Evolutionary conservation across 2,329 filamentous ascomycete genomes (phyloP).

Genomic region (Colletotrichum liriopes): DNA sequence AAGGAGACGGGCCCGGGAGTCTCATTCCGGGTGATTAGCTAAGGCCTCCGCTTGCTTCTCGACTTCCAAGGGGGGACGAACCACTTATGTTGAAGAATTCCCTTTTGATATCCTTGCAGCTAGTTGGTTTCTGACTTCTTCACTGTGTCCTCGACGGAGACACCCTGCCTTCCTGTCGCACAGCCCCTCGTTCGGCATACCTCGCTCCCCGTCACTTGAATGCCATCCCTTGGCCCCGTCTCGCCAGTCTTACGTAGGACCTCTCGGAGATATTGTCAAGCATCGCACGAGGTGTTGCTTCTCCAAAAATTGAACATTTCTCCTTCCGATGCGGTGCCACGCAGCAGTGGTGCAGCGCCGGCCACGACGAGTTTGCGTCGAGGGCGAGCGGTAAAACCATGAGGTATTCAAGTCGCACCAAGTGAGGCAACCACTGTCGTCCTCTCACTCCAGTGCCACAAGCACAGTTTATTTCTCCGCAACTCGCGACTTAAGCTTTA

Average conservation of each 20-base stretch:
- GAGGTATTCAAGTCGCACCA: slow-evolving; percentile 30
- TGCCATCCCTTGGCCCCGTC: slow-evolving; percentile 8
- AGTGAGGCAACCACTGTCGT: slow-evolving; percentile 38
- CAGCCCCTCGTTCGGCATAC: slow-evolving; percentile 14
- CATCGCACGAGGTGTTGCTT: slow-evolving; percentile 8
- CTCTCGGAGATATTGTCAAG: slow-evolving; percentile 36
- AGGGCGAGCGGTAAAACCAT: slow-evolving; percentile 38
- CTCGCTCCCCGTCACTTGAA: not conserved
- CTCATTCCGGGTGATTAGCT: slow-evolving; percentile 15
- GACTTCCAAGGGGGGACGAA: slow-evolving; percentile 2
- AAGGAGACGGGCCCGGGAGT: not conserved
- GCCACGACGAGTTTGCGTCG: slow-evolving; percentile 43
- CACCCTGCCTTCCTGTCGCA: slow-evolving; percentile 1
- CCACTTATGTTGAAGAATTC: slow-evolving; percentile 4
- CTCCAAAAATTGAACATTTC: slow-evolving; percentile 31
- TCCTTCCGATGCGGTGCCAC: slow-evolving; percentile 38
- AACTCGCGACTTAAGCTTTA: slow-evolving; percentile 25
- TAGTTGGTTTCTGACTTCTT: not conserved
- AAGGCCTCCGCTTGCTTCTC: slow-evolving; percentile 4
- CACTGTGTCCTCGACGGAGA: slow-evolving; percentile 27
- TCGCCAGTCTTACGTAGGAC: slow-evolving; percentile 22
- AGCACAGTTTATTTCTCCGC: slow-evolving; percentile 15
- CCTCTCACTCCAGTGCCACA: slow-evolving; percentile 39
- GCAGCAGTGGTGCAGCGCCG: slow-evolving; percentile 35
- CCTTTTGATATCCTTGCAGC: not conserved